Evolutionary conservation across 495 filamentous ascomycete species (phyloP).

Genomic region (Penicillium simplicissimum): DNA sequence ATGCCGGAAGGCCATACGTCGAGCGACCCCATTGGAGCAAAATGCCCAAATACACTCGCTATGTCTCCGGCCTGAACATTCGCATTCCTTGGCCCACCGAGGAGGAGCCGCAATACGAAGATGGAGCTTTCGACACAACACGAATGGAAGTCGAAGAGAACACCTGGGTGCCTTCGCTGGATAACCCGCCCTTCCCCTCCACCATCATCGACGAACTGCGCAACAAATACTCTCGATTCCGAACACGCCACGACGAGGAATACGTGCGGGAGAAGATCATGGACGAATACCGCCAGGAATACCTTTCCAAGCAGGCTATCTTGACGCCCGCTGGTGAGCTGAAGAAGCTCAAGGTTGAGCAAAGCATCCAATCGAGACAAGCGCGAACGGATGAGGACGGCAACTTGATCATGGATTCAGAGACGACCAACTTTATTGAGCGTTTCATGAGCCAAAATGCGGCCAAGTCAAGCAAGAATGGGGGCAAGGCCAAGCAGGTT

Average conservation of each 20-base stretch:
- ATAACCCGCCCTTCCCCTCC: slow-evolving; percentile 74
- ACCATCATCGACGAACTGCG: slow-evolving; percentile 84
- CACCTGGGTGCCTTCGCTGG: slow-evolving; percentile 75
- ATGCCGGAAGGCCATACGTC: slow-evolving; percentile 36
- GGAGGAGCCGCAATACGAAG: slow-evolving; percentile 41
- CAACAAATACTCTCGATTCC: slow-evolving; percentile 80
- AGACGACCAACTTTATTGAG: slow-evolving; percentile 40
- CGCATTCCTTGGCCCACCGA: slow-evolving; percentile 73
- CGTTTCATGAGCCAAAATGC: slow-evolving; percentile 32
- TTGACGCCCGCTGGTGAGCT: slow-evolving; percentile 46
- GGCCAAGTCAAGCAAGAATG: slow-evolving; percentile 18
- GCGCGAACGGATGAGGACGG: slow-evolving; percentile 36
- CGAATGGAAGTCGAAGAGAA: slow-evolving; percentile 71
- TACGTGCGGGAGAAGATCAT: slow-evolving; percentile 54
- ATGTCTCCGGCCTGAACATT: slow-evolving; percentile 49
- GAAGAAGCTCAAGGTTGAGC: slow-evolving; percentile 21
- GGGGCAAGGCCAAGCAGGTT: slow-evolving; percentile 15
- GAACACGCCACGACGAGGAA: slow-evolving; percentile 73
- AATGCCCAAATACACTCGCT: slow-evolving; percentile 43
- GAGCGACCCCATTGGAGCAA: slow-evolving; percentile 36
- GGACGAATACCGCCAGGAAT: slow-evolving; percentile 59
- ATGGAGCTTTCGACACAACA: slow-evolving; percentile 66
- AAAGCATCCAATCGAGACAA: slow-evolving; percentile 28
- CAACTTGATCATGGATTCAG: slow-evolving; percentile 36
- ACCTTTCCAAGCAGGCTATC: slow-evolving; percentile 52